phyloP scores from a whole-genome alignment of 2,329 filamentous ascomycete genomes.

The Pseudocercospora musae region DNA sequence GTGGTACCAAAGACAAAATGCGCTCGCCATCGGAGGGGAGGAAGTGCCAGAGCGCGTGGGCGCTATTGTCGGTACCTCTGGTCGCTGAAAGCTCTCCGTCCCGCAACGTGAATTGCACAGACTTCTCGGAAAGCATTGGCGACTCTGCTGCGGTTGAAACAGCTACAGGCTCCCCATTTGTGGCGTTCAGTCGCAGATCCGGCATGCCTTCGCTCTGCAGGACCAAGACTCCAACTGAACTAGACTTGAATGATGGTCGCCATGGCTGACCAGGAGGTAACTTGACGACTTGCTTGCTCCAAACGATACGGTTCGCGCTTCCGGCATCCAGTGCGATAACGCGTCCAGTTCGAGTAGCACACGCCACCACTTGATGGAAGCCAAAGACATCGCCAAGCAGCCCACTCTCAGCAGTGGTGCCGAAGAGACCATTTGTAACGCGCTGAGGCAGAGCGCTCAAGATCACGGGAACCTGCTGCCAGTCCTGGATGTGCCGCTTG shows the following conservation, averaged over 20 bases:
- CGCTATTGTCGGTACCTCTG: conserved; percentile 12
- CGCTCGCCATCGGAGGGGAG: conserved; percentile 62
- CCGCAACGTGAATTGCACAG: conserved; percentile 27
- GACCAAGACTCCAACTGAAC: conserved; percentile 41
- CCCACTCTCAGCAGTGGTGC: conserved; percentile 39
- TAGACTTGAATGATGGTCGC: conserved; percentile 34
- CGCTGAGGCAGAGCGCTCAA: conserved; percentile 66
- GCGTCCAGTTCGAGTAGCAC: conserved; percentile 75
- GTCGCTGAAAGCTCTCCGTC: conserved; percentile 30
- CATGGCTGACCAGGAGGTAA: conserved; percentile 57
- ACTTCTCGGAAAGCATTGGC: conserved; percentile 1
- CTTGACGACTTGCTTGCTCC: conserved; percentile 66
- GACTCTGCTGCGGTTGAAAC: conserved; percentile 10
- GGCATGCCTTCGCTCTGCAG: conserved; percentile 40
- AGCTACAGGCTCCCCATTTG: conserved; percentile 29
- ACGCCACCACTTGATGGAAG: conserved; percentile 78
- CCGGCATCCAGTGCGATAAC: conserved; percentile 77
- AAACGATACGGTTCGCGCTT: conserved; percentile 68
- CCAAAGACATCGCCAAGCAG: conserved; percentile 75
- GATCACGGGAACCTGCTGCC: conserved; percentile 72
- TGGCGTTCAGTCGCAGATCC: conserved; percentile 48
- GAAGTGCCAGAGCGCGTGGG: conserved; percentile 64
- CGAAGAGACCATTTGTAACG: conserved; percentile 54
- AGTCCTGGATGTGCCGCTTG: conserved; percentile 73
- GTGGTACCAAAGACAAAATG: conserved; percentile 65